A percentile compares a stretch with the other conserved stretches of the same genome.
phyloP scores from a whole-genome alignment of 345 rosid genomes.

The Linum tenue region DNA sequence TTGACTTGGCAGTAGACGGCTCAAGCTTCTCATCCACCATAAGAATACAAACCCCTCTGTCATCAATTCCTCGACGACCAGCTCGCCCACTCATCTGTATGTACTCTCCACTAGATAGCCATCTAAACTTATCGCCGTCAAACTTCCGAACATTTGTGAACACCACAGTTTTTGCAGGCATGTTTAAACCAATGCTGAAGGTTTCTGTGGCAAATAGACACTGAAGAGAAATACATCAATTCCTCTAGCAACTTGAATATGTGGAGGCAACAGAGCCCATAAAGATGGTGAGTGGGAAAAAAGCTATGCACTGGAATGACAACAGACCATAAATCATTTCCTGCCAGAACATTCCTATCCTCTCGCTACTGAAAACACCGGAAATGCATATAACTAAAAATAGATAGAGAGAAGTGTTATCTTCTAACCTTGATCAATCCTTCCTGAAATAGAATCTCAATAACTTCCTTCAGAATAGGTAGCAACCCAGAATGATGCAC shows the following conservation, averaged over 20 bases:
- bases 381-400: not conserved
- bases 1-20: constrained; percentile 84
- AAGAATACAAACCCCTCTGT: constrained; percentile 85
- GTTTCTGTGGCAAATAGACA: constrained; percentile 99
- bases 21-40: constrained; percentile 97
- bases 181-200: constrained; percentile 95
- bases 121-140: constrained; percentile 96
- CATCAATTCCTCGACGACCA: constrained; percentile 99
- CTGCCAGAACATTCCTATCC: not conserved
- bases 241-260: constrained; percentile 13
- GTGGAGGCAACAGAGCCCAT: not conserved
- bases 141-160: constrained; percentile 97
- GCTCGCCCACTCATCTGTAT: constrained; percentile 99
- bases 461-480: constrained; percentile 96
- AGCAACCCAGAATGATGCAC: constrained; percentile 99
- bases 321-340: not conserved
- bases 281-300: not conserved
- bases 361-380: not conserved
- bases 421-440: constrained; percentile 80
- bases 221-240: constrained; percentile 33
- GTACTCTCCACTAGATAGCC: constrained; percentile 97
- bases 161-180: constrained; percentile 99
- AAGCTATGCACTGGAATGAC: not conserved
- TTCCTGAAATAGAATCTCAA: constrained; percentile 94
- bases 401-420: constrained; percentile 4